These are phyloP conservation scores for Pythium myriotylum DNA, from an alignment of 352 stramenopile species.

Conservation along the genomic window DNA sequence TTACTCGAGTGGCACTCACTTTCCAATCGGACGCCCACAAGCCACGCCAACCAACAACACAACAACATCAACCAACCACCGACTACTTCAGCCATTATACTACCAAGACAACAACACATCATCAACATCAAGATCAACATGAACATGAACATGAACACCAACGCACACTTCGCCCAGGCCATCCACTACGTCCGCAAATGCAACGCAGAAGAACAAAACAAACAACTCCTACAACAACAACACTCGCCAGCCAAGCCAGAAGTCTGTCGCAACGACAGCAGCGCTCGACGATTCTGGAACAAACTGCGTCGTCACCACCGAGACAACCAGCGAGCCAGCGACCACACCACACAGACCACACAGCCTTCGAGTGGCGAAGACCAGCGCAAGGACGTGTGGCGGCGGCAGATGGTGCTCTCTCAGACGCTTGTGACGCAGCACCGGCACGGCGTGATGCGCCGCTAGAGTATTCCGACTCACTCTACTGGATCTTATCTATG, in stretches of 20 bases:
- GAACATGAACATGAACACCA: slow-evolving; percentile 7
- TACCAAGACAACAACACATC: no score
- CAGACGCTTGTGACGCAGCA: neutral
- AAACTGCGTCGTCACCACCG: neutral
- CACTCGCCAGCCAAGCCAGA: neutral
- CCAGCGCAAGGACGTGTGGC: slow-evolving; percentile 7
- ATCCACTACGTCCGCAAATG: slow-evolving; percentile 12
- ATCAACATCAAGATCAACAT: no score
- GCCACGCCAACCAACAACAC: no score
- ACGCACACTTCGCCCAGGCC: slow-evolving; percentile 11
- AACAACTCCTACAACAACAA: neutral
- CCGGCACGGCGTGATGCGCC: neutral
- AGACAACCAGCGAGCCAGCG: no score
- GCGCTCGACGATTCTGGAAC: neutral
- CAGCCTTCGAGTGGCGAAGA: neutral
- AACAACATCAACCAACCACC: no score
- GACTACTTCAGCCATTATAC: no score
- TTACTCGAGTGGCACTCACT: no score
- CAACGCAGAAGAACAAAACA: slow-evolving; percentile 4
- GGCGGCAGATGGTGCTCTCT: slow-evolving; percentile 15
- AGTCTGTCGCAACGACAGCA: neutral
- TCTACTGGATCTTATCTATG: no score
- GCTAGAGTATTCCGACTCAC: neutral
- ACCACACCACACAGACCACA: neutral
- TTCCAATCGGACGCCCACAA: no score